A percentile compares a stretch with the other conserved stretches of the same genome.
Evolutionary conservation across 2,329 filamentous ascomycete genomes (phyloP).

Genomic region (Fusarium acutatum): DNA sequence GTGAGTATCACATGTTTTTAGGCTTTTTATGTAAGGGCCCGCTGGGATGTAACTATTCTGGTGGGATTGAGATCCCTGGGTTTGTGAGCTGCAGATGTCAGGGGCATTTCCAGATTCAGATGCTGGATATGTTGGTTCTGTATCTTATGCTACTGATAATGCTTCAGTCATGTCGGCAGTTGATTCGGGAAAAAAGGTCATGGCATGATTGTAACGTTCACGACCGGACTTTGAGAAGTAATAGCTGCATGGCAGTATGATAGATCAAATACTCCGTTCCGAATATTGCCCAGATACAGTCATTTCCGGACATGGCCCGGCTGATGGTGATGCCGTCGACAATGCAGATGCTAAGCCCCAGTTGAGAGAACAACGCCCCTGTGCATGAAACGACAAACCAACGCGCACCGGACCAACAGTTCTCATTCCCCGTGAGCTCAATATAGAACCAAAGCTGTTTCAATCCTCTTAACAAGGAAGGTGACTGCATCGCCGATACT

Average conservation of each 20-base stretch:
- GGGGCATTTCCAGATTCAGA: neutral
- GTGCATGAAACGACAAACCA: neutral
- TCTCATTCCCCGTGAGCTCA: neutral
- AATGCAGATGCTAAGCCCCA: neutral
- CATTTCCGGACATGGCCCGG: neutral
- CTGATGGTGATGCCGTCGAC: neutral
- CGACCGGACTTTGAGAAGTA: neutral
- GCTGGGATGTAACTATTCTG: neutral
- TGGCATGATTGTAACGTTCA: neutral
- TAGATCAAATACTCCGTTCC: neutral
- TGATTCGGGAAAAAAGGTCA: neutral
- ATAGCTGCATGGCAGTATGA: neutral
- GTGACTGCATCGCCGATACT: neutral
- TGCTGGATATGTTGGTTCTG: neutral
- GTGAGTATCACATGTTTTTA: neutral
- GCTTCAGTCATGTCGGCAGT: neutral
- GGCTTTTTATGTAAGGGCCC: neutral
- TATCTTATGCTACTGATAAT: neutral
- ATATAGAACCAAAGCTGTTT: neutral
- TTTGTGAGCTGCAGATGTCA: neutral
- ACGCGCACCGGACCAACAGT: neutral
- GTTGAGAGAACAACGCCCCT: neutral
- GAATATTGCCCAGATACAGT: neutral
- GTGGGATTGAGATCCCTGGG: neutral
- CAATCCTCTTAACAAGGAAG: neutral